Conservation (phyloP, 1,139 yeast genomes). For the Tardiomyces digboiensis region DNA sequence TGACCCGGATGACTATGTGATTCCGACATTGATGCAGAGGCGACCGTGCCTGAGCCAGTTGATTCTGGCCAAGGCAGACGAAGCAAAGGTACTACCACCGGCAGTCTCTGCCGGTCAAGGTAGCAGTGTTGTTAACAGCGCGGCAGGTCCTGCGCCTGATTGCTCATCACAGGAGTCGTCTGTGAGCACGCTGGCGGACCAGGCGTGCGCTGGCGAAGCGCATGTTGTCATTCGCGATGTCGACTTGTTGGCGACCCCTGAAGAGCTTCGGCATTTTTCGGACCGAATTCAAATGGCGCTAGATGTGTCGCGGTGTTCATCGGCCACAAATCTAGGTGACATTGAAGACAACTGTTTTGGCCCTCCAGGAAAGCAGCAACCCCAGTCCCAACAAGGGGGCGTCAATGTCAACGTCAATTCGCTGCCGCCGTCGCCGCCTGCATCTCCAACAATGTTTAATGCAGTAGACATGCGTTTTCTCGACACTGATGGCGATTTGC, state of each 20-base stretch:
- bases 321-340: neutral
- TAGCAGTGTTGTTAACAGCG: too few species aligned
- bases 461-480: too few species aligned
- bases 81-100: too few species aligned
- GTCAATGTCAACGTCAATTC: too few species aligned
- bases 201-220: neutral
- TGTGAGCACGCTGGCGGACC: constrained; percentile 4
- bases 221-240: neutral
- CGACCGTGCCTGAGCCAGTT: too few species aligned
- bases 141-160: neutral
- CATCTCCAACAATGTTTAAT: constrained; percentile 7
- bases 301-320: neutral
- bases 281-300: neutral
- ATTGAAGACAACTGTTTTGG: neutral
- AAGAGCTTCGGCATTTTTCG: neutral
- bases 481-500: too few species aligned
- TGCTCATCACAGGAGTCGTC: constrained; percentile 5
- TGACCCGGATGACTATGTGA: constrained; percentile 8
- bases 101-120: neutral
- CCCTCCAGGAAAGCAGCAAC: too few species aligned
- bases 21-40: neutral
- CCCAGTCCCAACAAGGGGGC: too few species aligned
- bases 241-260: neutral
- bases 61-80: too few species aligned
- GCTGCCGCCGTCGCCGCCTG: constrained; percentile 9